Evolutionary conservation across 768 basidiomycete genomes (phyloP), one percentile per base, ranked within the genome.

Genomic region (Nevesoporus exiguus): DNA sequence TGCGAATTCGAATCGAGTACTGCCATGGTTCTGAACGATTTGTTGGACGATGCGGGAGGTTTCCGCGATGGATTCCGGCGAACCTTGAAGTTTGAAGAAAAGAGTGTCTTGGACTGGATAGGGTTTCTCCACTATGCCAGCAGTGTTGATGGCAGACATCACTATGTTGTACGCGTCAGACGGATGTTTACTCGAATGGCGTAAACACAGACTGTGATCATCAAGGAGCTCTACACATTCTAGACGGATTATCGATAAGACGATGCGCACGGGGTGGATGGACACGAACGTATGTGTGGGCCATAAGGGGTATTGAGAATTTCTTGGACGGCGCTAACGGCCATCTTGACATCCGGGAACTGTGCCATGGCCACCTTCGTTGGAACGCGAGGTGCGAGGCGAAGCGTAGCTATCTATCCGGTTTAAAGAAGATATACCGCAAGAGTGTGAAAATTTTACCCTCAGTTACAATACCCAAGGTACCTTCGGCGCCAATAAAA

Each of bases 51-150:
- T 69, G 41, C 79, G 75, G 0, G 87, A 81, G 0, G 89, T 79
- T 39, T 79, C 77, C 4, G 79, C 65, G 30, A 88, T 80, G 6
- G 80, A 77, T 11, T 76, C 69, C 0, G 79, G 73, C 31, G 89
- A 83, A 3, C 93, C 93, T 66, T 94, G 91, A 48, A 97, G 80
- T 68, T 96, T 95, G 79, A 98, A 91, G 73, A 97, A 93, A 10
- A 97, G 78, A 0, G 86, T 86, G 64, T 94, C 91, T 57, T 78
- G 73, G 19, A 84, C 83, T 3, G 86, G 86, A 65, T 86, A 90
- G 42, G 81, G 76, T 49, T 66, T 69, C 53, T 81, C 79, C 42
- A 83, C 71, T 51, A 87, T 65, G 24, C 89, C 88, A 21, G 79
- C 83, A 13, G 70, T 63, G 66, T 92, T 87, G 66, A 90, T 84